Evolutionary conservation across 441 rosid genomes (phyloP), one percentile per base, ranked within the genome.

Genomic region (Macaranga tanarius): DNA sequence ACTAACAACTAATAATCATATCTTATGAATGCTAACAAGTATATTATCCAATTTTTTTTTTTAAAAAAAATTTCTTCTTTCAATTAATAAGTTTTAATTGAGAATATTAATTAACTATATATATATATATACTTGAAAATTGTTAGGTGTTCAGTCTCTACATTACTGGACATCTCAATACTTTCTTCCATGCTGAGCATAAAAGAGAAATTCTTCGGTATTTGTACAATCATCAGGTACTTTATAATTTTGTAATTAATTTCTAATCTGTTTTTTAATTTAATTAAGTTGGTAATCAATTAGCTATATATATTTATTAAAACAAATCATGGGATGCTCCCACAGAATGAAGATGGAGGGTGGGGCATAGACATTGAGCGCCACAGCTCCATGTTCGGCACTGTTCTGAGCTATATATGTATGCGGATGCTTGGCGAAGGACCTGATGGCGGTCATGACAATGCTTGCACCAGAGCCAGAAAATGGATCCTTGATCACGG

Each of bases 141-240:
- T 55, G 76, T 59, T 60, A 88, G 96, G 90, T 89, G 2, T 84
- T 93, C 69, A 83, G 86, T 75, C 22, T 87, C 57, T 85, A 86
- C 70, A 85, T 93, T 40, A 90, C 96, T 1, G 98, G 98, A 10
- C 86, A 93, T 75, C 91, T 89, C 0, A 48, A 83, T 47, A 76
- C 84, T 3, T 81, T 84, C 51, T 85, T 93, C 63, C 84, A 89
- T 5, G 58, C 77, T 0, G 92, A 89, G 79, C 78, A 88, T 75
- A 82, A 79, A 0, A 85, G 64, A 65, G 98, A 93, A 83, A 89
- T 85, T 28, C 88, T 93, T 28, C 90, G 98, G 10, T 89, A 89
- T 74, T 81, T 91, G 13, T 87, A 83, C 78, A 71, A 76, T 74
- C 98, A 92, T 63, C 97, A 92, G 90, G 96, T 87, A 62, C 1